These are phyloP conservation scores for Whalleya microplaca DNA, from an alignment of 2,329 filamentous ascomycete genomes.

Conservation along the genomic window DNA sequence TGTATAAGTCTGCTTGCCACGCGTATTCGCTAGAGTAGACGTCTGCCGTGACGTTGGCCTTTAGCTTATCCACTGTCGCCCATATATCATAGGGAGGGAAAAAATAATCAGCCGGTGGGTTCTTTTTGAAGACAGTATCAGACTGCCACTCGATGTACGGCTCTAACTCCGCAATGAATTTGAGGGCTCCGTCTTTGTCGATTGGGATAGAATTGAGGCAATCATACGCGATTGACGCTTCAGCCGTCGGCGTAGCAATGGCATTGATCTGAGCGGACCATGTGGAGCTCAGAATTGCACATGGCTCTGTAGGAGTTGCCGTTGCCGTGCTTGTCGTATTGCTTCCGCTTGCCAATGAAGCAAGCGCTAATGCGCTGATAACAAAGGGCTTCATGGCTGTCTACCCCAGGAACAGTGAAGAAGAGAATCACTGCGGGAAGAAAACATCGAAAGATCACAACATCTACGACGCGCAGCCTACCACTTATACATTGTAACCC, in stretches of 20 bases:
- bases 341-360: constrained; percentile 10
- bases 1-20: constrained; percentile 46
- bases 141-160: constrained; percentile 49
- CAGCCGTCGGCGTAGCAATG: constrained; percentile 39
- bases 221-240: constrained; percentile 43
- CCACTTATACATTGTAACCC: background rate
- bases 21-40: constrained; percentile 45
- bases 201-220: constrained; percentile 48
- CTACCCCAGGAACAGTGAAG: background rate
- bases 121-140: constrained; percentile 43
- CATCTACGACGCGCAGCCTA: background rate
- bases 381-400: constrained; percentile 25
- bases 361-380: constrained; percentile 14
- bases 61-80: constrained; percentile 39
- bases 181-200: constrained; percentile 42
- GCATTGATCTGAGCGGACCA: constrained; percentile 35
- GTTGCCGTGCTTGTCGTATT: constrained; percentile 20
- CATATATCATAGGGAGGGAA: constrained; percentile 45
- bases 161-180: constrained; percentile 43
- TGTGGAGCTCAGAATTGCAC: constrained; percentile 35
- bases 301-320: constrained; percentile 31
- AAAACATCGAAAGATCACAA: background rate
- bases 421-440: background rate
- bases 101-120: constrained; percentile 43
- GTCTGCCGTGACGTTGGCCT: constrained; percentile 36